Percentiles rank a stretch among this genome's conserved stretches.
These are phyloP conservation scores for Paramecium tetraurelia DNA, from an alignment of 73 alveolate species.

Conservation along the genomic window DNA sequence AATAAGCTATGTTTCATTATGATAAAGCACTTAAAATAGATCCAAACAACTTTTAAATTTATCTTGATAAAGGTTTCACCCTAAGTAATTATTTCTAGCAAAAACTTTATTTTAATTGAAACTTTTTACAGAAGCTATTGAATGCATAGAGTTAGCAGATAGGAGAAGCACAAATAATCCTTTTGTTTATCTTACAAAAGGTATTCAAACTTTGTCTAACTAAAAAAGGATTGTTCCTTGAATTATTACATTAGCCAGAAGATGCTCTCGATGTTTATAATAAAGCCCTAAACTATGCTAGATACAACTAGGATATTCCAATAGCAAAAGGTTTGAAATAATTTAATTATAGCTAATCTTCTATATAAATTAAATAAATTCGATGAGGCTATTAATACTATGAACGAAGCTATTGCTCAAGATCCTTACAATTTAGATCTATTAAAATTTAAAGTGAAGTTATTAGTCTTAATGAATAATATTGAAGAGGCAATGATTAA, in stretches of 20 bases:
- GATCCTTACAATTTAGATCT: neutral
- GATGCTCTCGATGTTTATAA: neutral
- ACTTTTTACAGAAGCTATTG: neutral
- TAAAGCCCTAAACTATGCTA: neutral
- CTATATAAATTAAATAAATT: neutral
- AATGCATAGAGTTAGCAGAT: neutral
- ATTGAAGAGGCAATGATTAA: neutral
- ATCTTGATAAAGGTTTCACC: neutral
- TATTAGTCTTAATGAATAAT: neutral
- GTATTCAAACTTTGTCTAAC: neutral
- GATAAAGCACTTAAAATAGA: neutral
- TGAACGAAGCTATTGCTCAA: neutral
- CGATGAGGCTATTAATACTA: neutral
- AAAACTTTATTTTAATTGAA: neutral
- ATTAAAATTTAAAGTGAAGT: neutral
- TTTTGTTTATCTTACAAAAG: neutral
- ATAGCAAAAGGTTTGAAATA: neutral
- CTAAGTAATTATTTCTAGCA: neutral
- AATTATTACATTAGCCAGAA: neutral
- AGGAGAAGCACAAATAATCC: neutral
- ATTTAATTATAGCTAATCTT: neutral
- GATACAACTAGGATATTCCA: neutral
- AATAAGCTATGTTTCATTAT: neutral
- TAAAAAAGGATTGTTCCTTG: neutral
- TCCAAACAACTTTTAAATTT: neutral